Conservation (phyloP, 192 early-diverging fungal genomes). For the Backusella liffmaniae region DNA sequence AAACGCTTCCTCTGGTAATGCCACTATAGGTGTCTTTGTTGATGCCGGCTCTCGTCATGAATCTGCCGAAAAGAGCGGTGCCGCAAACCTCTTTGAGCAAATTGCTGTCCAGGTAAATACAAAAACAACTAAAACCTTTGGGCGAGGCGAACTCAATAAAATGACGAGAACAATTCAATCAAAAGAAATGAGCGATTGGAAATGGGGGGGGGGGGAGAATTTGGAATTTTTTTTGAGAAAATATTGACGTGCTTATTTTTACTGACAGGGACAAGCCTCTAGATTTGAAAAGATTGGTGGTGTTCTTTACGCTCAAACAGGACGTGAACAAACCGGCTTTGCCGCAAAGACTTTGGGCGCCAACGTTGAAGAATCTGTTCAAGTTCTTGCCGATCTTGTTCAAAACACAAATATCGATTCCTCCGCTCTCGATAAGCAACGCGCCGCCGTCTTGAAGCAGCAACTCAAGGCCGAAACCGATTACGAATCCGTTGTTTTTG, state of each 20-base stretch:
- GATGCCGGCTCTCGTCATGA: constrained; percentile 85
- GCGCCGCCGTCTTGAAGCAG: constrained; percentile 92
- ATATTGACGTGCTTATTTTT: not conserved
- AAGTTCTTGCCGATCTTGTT: constrained; percentile 90
- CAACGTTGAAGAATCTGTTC: constrained; percentile 81
- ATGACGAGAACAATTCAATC: not conserved
- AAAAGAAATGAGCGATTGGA: not conserved
- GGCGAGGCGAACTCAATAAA: not conserved
- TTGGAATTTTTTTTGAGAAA: not conserved
- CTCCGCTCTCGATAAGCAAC: constrained; percentile 90
- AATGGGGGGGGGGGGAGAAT: not conserved
- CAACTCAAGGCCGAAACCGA: constrained; percentile 84
- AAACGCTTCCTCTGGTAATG: constrained; percentile 74
- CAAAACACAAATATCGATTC: constrained; percentile 83
- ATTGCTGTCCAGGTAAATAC: constrained; percentile 90
- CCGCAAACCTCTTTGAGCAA: constrained; percentile 96
- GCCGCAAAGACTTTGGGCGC: constrained; percentile 88
- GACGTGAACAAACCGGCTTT: constrained; percentile 97
- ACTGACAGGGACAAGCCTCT: constrained; percentile 19
- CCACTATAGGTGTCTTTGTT: constrained; percentile 88
- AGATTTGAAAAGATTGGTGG: constrained; percentile 97
- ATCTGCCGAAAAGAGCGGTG: constrained; percentile 82
- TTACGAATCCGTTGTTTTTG: constrained; percentile 97
- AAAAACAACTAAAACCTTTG: not conserved
- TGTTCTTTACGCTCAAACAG: constrained; percentile 95